A percentile compares a stretch with the other conserved stretches of the same genome.
Evolutionary conservation across 768 basidiomycete genomes (phyloP).

Genomic region (Auriscalpium vulgare): DNA sequence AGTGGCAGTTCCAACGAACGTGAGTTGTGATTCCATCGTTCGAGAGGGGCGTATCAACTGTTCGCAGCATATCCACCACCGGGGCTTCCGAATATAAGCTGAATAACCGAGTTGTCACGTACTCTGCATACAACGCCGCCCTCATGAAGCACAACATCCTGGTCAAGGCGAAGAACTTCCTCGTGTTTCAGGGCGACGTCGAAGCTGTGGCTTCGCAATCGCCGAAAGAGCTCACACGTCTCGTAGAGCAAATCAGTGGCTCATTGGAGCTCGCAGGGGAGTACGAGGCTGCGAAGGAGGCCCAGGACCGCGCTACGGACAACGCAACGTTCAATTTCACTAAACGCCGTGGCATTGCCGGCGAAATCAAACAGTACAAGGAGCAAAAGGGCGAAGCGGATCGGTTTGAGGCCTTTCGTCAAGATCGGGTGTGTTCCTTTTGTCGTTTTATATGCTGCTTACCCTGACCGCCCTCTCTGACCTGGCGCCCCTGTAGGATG

Average conservation of each 20-base stretch:
- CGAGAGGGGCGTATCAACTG: background rate
- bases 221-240: slow-evolving; percentile 76
- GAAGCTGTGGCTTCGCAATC: slow-evolving; percentile 96
- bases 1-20: slow-evolving; percentile 91
- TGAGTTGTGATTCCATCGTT: slow-evolving; percentile 30
- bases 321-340: slow-evolving; percentile 92
- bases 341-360: slow-evolving; percentile 86
- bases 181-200: slow-evolving; percentile 98
- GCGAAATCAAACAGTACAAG: slow-evolving; percentile 95
- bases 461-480: slow-evolving; percentile 5
- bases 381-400: slow-evolving; percentile 94
- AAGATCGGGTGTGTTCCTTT: slow-evolving; percentile 54
- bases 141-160: slow-evolving; percentile 89
- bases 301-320: slow-evolving; percentile 86
- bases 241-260: slow-evolving; percentile 94
- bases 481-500: slow-evolving; percentile 43
- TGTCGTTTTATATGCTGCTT: background rate
- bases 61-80: slow-evolving; percentile 69
- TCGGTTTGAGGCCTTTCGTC: slow-evolving; percentile 69
- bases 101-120: slow-evolving; percentile 74
- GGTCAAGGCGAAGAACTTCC: slow-evolving; percentile 98
- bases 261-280: slow-evolving; percentile 83
- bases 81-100: slow-evolving; percentile 90
- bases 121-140: slow-evolving; percentile 81
- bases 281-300: slow-evolving; percentile 84